Evolutionary conservation across 345 rosid species (phyloP), one percentile per base, ranked within the genome.

Genomic region (Gynandropsis gynandra): DNA sequence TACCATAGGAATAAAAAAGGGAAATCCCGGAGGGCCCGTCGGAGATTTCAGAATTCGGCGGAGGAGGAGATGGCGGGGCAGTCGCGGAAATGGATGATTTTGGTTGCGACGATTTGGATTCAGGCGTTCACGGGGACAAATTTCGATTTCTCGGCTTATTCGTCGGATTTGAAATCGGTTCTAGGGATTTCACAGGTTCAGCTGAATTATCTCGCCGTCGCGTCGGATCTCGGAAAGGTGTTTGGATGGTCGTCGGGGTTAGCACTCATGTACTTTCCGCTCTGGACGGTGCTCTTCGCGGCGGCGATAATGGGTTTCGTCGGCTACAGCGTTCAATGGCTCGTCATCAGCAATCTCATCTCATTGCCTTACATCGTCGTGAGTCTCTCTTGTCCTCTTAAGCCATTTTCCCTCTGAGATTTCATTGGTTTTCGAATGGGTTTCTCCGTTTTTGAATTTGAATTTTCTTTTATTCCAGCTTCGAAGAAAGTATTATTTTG

Each of bases 231-330:
- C 36, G 98, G 98, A 13, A 90, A 90, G 60, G 64, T 84, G 0
- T 80, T 90, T n/a, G 98, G 98, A 0, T 90, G 95, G 98, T 90
- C 92, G 1, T 90, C 98, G 0, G 98, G 98, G 0, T 64, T 87
- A 40, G 96, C 96, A 10, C 50, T 90, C 29, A 49, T 84, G 85
- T 73, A 79, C 47, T 74, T 84, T 0, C 96, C 98, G 0, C 49
- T 90, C 21, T 78, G 76, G 78, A 49, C 52, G 11, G 95, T 90
- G 41, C 82, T 90, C 32, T 80, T 90, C 72, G 66, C 80, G 61
- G 80, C 98, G 16, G 95, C 98, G 16, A 64, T 79, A 47, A 78
- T 90, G 85, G 98, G 98, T 0, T 70, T 90, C 64, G 48, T 82
- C 16, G 89, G 92, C 50, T 90, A 90, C 21, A 92, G 87, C 37